A percentile compares a stretch with the other conserved stretches of the same genome.
These are phyloP conservation scores for Eucalyptus marginata DNA, from an alignment of 345 rosid species.

Conservation along the genomic window DNA sequence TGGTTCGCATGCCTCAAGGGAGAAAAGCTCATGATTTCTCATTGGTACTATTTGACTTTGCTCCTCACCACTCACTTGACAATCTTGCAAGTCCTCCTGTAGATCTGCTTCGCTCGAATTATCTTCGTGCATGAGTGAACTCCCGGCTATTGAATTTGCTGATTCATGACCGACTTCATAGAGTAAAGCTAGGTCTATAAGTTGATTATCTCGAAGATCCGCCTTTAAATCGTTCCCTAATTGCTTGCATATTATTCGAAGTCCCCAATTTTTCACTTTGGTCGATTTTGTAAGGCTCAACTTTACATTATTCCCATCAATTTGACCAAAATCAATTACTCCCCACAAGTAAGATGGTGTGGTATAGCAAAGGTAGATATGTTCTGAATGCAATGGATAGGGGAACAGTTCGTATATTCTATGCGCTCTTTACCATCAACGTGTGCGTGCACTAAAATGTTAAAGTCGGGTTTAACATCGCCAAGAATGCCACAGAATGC, in stretches of 20 bases:
- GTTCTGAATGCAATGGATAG: too few relatives aligned
- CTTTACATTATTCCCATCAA: fast-evolving
- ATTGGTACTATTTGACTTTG: fast-evolving
- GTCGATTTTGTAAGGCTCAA: fast-evolving
- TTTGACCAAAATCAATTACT: fast-evolving
- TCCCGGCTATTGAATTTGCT: fast-evolving
- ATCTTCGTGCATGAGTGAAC: too few relatives aligned
- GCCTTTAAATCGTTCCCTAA: fast-evolving
- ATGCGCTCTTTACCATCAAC: too few relatives aligned
- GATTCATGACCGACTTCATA: too few relatives aligned
- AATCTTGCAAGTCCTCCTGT: too few relatives aligned
- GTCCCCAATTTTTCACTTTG: fast-evolving
- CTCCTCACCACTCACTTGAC: fast-evolving
- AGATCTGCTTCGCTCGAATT: too few relatives aligned
- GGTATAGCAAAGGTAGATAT: fast-evolving
- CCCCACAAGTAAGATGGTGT: fast-evolving
- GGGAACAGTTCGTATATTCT: too few relatives aligned
- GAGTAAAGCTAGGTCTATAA: too few relatives aligned
- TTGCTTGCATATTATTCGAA: too few relatives aligned
- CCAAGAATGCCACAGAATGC: fast-evolving
- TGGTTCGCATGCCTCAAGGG: background rate
- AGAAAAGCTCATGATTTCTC: too few relatives aligned
- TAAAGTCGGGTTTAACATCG: too few relatives aligned
- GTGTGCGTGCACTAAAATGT: too few relatives aligned
- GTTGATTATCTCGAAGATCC: fast-evolving